Conservation (phyloP, 306 rosid species). For the Purshia tridentata region DNA sequence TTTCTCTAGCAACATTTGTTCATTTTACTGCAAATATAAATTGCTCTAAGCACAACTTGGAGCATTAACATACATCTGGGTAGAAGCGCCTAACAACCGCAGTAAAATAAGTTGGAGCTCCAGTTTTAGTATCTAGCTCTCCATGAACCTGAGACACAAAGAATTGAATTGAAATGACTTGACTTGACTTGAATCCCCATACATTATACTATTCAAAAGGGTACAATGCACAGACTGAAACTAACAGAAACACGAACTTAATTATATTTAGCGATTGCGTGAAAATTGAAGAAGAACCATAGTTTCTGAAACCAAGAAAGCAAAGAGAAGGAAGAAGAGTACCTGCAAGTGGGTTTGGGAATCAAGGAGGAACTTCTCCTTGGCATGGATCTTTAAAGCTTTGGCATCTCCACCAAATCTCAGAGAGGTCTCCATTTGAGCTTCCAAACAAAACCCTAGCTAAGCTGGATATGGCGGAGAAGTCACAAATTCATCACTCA, state of each 20-base stretch:
- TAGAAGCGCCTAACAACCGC: conserved; percentile 59
- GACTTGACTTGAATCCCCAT: background rate
- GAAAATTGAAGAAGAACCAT: background rate
- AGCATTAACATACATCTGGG: conserved; percentile 53
- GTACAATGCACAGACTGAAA: background rate
- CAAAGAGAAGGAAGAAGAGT: conserved; percentile 1
- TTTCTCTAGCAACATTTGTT: background rate
- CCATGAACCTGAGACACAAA: conserved; percentile 56
- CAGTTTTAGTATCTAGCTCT: conserved; percentile 74
- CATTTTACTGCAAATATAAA: background rate
- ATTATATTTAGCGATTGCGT: background rate
- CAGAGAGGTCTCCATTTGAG: conserved; percentile 79
- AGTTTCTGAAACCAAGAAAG: background rate
- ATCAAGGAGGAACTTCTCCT: conserved; percentile 62
- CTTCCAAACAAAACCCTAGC: conserved; percentile 3
- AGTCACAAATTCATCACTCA: background rate
- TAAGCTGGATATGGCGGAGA: conserved; percentile 21
- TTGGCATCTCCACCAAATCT: conserved; percentile 66
- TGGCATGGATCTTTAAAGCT: conserved; percentile 68
- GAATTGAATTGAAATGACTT: background rate
- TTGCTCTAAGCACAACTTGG: background rate
- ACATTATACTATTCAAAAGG: background rate
- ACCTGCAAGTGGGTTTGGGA: conserved; percentile 75
- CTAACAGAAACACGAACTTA: no score
- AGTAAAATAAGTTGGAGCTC: conserved; percentile 48